Conservation (phyloP, 768 basidiomycete species). For the Boletus pseudo-olivaceus region DNA sequence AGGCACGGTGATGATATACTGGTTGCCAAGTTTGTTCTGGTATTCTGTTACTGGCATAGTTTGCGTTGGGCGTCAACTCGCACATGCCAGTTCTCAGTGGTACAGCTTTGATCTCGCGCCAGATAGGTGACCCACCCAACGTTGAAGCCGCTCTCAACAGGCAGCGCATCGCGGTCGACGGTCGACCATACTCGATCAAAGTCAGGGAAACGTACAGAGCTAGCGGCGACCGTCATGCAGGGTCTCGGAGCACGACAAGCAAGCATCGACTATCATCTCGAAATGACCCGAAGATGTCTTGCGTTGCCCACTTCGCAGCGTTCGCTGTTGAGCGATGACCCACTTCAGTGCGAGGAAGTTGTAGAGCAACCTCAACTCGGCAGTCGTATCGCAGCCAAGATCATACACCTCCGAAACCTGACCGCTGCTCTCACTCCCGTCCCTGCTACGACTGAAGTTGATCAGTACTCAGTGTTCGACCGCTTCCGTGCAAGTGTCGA, state of each 20-base stretch:
- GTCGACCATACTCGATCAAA: too few relatives aligned
- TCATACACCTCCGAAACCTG: constrained; percentile 17
- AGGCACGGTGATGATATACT: neutral
- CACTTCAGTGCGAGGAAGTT: neutral
- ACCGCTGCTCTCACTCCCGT: constrained; percentile 19
- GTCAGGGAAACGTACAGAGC: neutral
- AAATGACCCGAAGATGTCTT: constrained; percentile 16
- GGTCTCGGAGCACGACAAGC: constrained; percentile 14
- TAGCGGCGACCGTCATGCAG: constrained; percentile 1
- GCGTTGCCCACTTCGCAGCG: constrained; percentile 1
- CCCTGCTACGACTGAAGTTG: constrained; percentile 19
- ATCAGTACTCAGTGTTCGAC: constrained; percentile 10
- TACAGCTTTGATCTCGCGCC: neutral
- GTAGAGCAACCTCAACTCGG: constrained; percentile 10
- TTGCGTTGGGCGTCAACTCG: too few relatives aligned
- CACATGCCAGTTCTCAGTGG: too few relatives aligned
- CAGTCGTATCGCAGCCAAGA: constrained; percentile 13
- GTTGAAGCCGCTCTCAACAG: neutral
- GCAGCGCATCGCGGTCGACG: neutral
- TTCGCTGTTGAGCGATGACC: neutral
- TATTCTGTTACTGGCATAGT: neutral
- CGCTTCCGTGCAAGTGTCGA: constrained; percentile 20
- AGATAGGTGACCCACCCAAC: neutral
- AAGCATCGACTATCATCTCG: constrained; percentile 20
- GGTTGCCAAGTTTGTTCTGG: neutral